Percentiles rank a stretch among this genome's conserved stretches.
These are phyloP conservation scores for Debaryomyces subglobosus DNA, from an alignment of 1,139 yeast genomes.

Conservation along the genomic window DNA sequence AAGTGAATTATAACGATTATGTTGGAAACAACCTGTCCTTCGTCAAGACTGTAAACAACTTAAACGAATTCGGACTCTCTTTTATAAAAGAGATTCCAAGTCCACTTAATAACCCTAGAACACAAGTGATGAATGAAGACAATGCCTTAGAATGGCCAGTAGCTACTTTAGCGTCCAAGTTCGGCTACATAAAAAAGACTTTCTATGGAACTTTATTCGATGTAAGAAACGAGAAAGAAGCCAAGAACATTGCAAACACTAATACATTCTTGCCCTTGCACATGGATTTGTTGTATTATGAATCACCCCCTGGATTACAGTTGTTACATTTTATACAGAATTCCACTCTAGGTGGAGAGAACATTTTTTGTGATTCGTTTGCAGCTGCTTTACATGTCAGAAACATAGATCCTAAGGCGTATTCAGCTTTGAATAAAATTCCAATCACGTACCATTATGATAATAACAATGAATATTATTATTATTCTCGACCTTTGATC, in stretches of 20 bases:
- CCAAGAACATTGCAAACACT: slow-evolving; percentile 79
- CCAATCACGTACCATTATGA: slow-evolving; percentile 76
- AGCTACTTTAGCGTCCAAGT: slow-evolving; percentile 53
- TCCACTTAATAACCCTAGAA: slow-evolving; percentile 20
- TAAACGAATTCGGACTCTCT: slow-evolving; percentile 63
- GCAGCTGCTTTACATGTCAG: slow-evolving; percentile 62
- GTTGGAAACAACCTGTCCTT: slow-evolving; percentile 39
- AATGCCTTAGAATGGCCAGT: slow-evolving; percentile 46
- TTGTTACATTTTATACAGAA: slow-evolving; percentile 68
- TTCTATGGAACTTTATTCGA: slow-evolving; percentile 78
- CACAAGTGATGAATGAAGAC: slow-evolving; percentile 27
- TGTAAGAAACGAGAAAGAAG: slow-evolving; percentile 57
- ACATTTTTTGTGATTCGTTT: slow-evolving; percentile 74
- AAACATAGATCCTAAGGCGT: slow-evolving; percentile 62
- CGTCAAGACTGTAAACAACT: slow-evolving; percentile 41
- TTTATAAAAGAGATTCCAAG: slow-evolving; percentile 58
- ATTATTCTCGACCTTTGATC: slow-evolving; percentile 64
- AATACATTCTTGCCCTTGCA: slow-evolving; percentile 70
- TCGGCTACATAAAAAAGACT: slow-evolving; percentile 74
- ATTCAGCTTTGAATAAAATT: slow-evolving; percentile 59
- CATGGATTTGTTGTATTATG: slow-evolving; percentile 79
- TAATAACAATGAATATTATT: slow-evolving; percentile 66
- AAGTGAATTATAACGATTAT: slow-evolving; percentile 47
- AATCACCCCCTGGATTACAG: slow-evolving; percentile 85
- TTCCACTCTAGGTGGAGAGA: slow-evolving; percentile 69